Evolutionary conservation across 2,329 filamentous ascomycete genomes (phyloP).

Genomic region (Grosmannia penicillata): DNA sequence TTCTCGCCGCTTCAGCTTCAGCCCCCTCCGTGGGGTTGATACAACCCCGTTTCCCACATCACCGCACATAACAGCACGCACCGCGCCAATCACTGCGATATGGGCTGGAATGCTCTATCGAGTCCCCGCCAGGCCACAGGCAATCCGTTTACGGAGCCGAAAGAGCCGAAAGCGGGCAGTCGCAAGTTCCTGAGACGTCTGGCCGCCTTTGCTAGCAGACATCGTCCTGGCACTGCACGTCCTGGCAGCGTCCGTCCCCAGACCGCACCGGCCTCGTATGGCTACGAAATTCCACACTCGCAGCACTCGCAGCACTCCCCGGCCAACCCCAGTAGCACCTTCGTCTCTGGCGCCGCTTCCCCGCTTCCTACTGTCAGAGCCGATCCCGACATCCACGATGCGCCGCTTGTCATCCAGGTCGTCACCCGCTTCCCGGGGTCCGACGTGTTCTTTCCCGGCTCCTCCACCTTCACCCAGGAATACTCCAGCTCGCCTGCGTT

Average conservation of each 20-base stretch:
- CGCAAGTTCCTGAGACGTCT: too few relatives aligned
- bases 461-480: slow-evolving; percentile 21
- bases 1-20: not conserved
- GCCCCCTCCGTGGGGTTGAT: not conserved
- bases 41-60: not conserved
- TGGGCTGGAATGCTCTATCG: not conserved
- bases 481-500: slow-evolving; percentile 32
- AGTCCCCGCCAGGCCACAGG: not conserved
- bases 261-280: too few relatives aligned
- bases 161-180: too few relatives aligned
- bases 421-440: slow-evolving; percentile 9
- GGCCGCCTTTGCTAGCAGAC: too few relatives aligned
- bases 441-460: not conserved
- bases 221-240: too few relatives aligned
- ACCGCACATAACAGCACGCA: too few relatives aligned
- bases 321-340: not conserved
- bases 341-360: not conserved
- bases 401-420: slow-evolving; percentile 8
- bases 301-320: too few relatives aligned
- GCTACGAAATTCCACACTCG: too few relatives aligned
- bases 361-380: too few relatives aligned
- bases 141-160: not conserved
- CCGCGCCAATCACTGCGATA: not conserved
- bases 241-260: too few relatives aligned
- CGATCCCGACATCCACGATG: not conserved